Evolutionary conservation across 2,329 filamentous ascomycete species (phyloP).

Genomic region (Fusarium citri): DNA sequence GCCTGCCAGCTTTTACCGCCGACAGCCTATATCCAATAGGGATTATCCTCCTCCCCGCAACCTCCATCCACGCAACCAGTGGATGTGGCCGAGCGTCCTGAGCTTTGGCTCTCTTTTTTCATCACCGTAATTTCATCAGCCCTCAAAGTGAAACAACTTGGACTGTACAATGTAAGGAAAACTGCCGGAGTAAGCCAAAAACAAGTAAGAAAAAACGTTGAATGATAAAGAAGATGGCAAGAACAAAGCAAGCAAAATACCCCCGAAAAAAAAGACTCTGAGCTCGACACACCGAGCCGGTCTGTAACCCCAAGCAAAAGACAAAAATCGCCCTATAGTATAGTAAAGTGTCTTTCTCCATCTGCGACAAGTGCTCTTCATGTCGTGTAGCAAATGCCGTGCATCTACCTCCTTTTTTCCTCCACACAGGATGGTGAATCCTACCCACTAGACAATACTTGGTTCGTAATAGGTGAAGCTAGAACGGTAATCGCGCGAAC

Average conservation of each 20-base stretch:
- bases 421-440: constrained; percentile 34
- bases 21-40: constrained; percentile 30
- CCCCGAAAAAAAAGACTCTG: constrained; percentile 24
- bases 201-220: constrained; percentile 17
- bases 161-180: constrained; percentile 42
- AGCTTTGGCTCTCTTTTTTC: constrained; percentile 38
- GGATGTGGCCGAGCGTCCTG: constrained; percentile 10
- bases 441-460: constrained; percentile 46
- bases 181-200: constrained; percentile 28
- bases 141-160: constrained; percentile 37
- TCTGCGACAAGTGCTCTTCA: constrained; percentile 44
- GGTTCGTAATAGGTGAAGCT: constrained; percentile 37
- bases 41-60: constrained; percentile 26
- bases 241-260: constrained; percentile 22
- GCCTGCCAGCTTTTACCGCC: constrained; percentile 39
- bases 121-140: constrained; percentile 48
- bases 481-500: constrained; percentile 30
- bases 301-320: constrained; percentile 43
- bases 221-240: constrained; percentile 7
- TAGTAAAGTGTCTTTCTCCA: constrained; percentile 23
- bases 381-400: constrained; percentile 44
- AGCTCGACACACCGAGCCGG: constrained; percentile 18
- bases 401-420: constrained; percentile 38
- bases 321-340: constrained; percentile 29
- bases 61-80: constrained; percentile 17